These are phyloP conservation scores for Epichloe uncinata DNA, from an alignment of 2,329 filamentous ascomycete genomes.

Conservation along the genomic window DNA sequence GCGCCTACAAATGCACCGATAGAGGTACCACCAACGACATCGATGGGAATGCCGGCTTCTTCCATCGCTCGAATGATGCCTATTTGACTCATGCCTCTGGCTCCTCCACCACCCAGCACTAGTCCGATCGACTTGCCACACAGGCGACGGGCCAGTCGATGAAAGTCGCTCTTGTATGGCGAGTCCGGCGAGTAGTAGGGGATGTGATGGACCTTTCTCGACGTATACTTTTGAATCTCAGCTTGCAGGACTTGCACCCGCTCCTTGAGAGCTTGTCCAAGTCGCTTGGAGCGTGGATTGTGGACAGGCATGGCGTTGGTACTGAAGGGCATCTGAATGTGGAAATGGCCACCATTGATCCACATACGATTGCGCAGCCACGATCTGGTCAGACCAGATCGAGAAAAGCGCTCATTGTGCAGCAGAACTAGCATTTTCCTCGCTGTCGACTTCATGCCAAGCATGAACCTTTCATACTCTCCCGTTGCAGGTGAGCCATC, in stretches of 20 bases:
- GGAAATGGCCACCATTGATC: conserved; percentile 97
- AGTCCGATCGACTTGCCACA: conserved; percentile 92
- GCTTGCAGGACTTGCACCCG: conserved; percentile 89
- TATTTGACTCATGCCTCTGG: conserved; percentile 81
- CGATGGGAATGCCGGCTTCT: conserved; percentile 90
- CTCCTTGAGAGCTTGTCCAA: conserved; percentile 79
- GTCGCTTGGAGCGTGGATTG: conserved; percentile 53
- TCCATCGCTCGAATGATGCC: conserved; percentile 91
- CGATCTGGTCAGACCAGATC: conserved; percentile 68
- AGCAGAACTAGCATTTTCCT: conserved; percentile 84
- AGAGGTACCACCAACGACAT: conserved; percentile 88
- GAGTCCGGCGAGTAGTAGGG: conserved; percentile 85
- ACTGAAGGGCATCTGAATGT: conserved; percentile 89
- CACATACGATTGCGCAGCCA: conserved; percentile 91
- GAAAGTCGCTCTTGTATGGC: conserved; percentile 92
- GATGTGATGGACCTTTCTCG: conserved; percentile 74
- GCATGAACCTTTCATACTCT: conserved; percentile 90
- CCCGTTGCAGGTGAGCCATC: conserved; percentile 84
- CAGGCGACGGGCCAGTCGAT: conserved; percentile 75
- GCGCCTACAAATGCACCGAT: conserved; percentile 94
- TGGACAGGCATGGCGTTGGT: conserved; percentile 64
- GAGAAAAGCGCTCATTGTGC: conserved; percentile 78
- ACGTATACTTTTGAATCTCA: conserved; percentile 97
- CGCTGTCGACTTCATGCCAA: conserved; percentile 95
- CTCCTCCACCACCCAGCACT: conserved; percentile 87